These are phyloP conservation scores for Trichoderma cornu-damae DNA, from an alignment of 2,329 filamentous ascomycete genomes.

Conservation along the genomic window DNA sequence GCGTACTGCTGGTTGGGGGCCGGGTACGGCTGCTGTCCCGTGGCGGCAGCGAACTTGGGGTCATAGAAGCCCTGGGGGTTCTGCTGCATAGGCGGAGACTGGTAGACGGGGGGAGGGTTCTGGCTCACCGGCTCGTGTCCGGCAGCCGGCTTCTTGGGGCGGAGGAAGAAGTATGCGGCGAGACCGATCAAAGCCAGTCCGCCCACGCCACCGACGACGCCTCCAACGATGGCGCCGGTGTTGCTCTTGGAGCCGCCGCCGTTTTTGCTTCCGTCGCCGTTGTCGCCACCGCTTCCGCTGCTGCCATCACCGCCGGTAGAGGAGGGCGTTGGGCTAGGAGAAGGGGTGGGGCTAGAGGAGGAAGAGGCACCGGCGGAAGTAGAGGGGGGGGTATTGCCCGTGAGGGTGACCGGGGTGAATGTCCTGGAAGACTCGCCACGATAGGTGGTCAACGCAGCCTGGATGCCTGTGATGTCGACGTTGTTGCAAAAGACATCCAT, in stretches of 20 bases:
- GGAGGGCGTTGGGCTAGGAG: not conserved
- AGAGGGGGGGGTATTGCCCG: not conserved
- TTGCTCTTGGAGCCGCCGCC: constrained; percentile 10
- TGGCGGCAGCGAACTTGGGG: constrained; percentile 24
- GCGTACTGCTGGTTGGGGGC: constrained; percentile 24
- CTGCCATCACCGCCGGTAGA: not conserved
- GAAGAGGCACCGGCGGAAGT: not conserved
- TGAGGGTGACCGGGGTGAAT: constrained; percentile 25
- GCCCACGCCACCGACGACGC: constrained; percentile 35
- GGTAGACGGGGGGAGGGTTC: constrained; percentile 20
- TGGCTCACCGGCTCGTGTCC: constrained; percentile 19
- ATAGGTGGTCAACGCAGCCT: constrained; percentile 39
- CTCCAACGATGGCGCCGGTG: constrained; percentile 36
- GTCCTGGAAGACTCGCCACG: constrained; percentile 32
- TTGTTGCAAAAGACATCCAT: constrained; percentile 43
- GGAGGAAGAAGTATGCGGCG: constrained; percentile 31
- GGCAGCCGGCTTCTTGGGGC: constrained; percentile 27
- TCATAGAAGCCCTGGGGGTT: constrained; percentile 27
- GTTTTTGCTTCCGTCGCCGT: not conserved
- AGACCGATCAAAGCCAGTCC: constrained; percentile 30
- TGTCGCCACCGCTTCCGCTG: not conserved
- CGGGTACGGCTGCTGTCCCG: constrained; percentile 21
- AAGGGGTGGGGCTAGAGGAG: not conserved
- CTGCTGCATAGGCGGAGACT: constrained; percentile 19
- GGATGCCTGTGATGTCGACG: constrained; percentile 30